Conservation (phyloP, 169 alveolate species). For the Besnoitia besnoiti region DNA sequence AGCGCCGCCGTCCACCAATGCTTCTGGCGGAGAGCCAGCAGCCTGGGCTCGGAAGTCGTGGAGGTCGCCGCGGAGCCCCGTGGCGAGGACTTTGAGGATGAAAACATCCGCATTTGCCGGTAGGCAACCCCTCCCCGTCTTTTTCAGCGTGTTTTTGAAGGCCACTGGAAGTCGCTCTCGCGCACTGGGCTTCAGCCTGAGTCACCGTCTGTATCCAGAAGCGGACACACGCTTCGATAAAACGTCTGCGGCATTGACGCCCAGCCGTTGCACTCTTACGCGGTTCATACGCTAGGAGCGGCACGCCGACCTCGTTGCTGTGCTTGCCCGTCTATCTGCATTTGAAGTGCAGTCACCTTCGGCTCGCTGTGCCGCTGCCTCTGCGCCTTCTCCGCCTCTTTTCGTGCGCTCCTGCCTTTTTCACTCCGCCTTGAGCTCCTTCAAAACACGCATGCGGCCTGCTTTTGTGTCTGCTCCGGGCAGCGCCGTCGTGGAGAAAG, state of each 20-base stretch:
- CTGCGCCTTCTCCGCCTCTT: neutral
- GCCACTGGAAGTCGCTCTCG: neutral
- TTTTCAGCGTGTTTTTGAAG: neutral
- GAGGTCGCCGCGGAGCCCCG: slow-evolving; percentile 35
- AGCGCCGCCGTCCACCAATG: neutral
- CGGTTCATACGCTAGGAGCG: too few relatives aligned
- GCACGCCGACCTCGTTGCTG: too few relatives aligned
- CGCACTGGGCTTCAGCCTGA: neutral
- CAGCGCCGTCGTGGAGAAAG: slow-evolving; percentile 36
- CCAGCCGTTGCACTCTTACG: too few relatives aligned
- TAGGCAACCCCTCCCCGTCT: neutral
- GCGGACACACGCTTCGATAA: too few relatives aligned
- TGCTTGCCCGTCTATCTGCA: too few relatives aligned
- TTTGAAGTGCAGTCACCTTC: too few relatives aligned
- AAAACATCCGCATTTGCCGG: slow-evolving; percentile 47
- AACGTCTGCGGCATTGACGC: too few relatives aligned
- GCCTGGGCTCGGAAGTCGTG: neutral
- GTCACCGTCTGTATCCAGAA: too few relatives aligned
- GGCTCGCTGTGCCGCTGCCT: neutral
- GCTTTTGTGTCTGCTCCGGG: neutral
- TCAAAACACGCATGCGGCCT: neutral
- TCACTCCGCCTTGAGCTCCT: neutral
- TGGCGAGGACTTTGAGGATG: slow-evolving; percentile 47
- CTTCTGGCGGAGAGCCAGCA: slow-evolving; percentile 34
- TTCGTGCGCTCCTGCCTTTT: neutral